phyloP scores from a whole-genome alignment of 305 asterid genomes.

The Solanum chacoense region DNA sequence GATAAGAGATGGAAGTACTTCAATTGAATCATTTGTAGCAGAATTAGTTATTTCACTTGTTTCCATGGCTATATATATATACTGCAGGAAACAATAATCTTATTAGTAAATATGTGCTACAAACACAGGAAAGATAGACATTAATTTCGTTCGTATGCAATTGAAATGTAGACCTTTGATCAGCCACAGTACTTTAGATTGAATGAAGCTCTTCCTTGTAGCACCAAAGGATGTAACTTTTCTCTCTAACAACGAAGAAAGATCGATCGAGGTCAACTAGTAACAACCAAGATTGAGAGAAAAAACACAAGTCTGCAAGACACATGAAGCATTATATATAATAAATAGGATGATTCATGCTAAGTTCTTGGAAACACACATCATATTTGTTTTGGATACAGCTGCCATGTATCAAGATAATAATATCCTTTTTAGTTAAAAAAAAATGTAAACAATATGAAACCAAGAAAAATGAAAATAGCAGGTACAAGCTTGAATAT shows the following conservation, averaged over 20 bases:
- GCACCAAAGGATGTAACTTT: not conserved
- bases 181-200: not conserved
- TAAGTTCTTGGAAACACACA: not conserved
- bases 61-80: constrained; percentile 22
- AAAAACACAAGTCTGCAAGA: not conserved
- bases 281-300: not conserved
- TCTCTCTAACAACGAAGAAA: not conserved
- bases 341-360: not conserved
- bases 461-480: not conserved
- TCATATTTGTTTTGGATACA: not conserved
- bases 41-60: constrained; percentile 2
- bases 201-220: not conserved
- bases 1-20: constrained; percentile 39
- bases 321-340: not conserved
- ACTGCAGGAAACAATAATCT: not conserved
- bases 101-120: not conserved
- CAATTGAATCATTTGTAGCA: constrained; percentile 3
- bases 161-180: not conserved
- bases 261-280: not conserved
- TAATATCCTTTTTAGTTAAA: not conserved
- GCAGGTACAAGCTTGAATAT: not conserved
- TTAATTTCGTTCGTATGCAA: not conserved
- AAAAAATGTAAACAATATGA: not conserved
- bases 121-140: not conserved
- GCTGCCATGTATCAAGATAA: not conserved